Conservation (phyloP, 2,329 filamentous ascomycete genomes). For the Gnomoniopsis smithogilvyi region DNA sequence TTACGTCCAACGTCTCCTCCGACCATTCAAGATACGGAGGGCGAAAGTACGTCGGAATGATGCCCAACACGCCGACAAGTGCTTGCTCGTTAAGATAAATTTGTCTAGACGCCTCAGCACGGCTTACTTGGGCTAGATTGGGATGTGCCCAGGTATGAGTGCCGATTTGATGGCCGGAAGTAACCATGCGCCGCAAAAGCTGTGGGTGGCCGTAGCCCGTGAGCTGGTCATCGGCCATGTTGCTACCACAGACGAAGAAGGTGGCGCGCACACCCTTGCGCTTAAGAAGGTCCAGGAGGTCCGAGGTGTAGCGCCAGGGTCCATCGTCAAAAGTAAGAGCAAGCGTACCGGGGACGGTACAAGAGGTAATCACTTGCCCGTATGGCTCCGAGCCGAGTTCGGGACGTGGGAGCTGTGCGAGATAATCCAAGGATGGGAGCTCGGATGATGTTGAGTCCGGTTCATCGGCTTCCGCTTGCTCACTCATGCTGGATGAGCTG, state of each 20-base stretch:
- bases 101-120: slow-evolving; percentile 32
- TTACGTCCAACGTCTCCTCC: slow-evolving; percentile 2
- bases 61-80: slow-evolving; percentile 38
- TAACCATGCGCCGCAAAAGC: slow-evolving; percentile 39
- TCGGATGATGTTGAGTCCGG: neutral
- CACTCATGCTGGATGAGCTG: neutral
- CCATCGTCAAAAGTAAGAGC: slow-evolving; percentile 68
- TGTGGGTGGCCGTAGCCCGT: slow-evolving; percentile 16
- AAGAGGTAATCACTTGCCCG: slow-evolving; percentile 55
- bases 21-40: slow-evolving; percentile 14
- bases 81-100: slow-evolving; percentile 45
- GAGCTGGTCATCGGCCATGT: slow-evolving; percentile 25
- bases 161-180: slow-evolving; percentile 45
- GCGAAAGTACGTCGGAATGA: slow-evolving; percentile 35
- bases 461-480: neutral
- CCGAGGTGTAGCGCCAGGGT: slow-evolving; percentile 57
- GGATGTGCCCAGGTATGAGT: slow-evolving; percentile 46
- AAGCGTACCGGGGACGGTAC: slow-evolving; percentile 54
- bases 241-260: slow-evolving; percentile 63
- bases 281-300: slow-evolving; percentile 59
- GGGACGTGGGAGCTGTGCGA: slow-evolving; percentile 43
- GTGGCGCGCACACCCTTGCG: slow-evolving; percentile 61
- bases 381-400: slow-evolving; percentile 53
- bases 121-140: slow-evolving; percentile 34
- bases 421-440: slow-evolving; percentile 4